Conservation (phyloP, 768 basidiomycete genomes). For the Boletus eberwhitei region DNA sequence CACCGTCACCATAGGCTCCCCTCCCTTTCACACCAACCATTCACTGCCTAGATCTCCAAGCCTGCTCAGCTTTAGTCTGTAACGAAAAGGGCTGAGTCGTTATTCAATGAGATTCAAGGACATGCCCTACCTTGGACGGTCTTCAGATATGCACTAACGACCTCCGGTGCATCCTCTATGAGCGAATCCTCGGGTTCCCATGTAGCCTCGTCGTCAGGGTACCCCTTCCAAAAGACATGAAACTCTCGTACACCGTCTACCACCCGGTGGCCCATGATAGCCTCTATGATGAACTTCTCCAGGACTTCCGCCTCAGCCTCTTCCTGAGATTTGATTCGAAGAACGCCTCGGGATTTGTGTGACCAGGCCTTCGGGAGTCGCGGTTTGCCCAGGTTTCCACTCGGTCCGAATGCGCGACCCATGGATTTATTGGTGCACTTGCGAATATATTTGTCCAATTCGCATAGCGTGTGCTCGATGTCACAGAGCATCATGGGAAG, state of each 20-base stretch:
- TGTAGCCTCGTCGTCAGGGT: slow-evolving; percentile 46
- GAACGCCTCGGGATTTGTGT: slow-evolving; percentile 38
- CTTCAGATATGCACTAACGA: slow-evolving; percentile 41
- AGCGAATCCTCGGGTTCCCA: slow-evolving; percentile 55
- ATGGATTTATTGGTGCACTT: slow-evolving; percentile 23
- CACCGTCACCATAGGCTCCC: neutral
- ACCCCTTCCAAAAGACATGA: slow-evolving; percentile 55
- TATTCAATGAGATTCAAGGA: neutral
- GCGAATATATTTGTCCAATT: slow-evolving; percentile 75
- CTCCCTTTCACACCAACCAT: neutral
- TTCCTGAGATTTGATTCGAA: slow-evolving; percentile 40
- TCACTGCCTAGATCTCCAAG: neutral
- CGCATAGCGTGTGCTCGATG: slow-evolving; percentile 76
- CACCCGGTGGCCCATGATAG: slow-evolving; percentile 36
- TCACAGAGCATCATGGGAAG: slow-evolving; percentile 64
- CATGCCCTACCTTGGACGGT: slow-evolving; percentile 7
- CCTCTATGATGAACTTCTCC: slow-evolving; percentile 43
- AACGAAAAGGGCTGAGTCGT: neutral
- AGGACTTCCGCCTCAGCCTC: slow-evolving; percentile 31
- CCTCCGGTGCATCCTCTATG: slow-evolving; percentile 45
- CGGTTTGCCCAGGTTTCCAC: slow-evolving; percentile 22
- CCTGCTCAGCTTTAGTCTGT: slow-evolving; percentile 7
- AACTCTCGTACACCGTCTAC: slow-evolving; percentile 40
- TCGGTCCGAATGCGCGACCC: slow-evolving; percentile 39
- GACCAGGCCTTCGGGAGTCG: slow-evolving; percentile 56